Evolutionary conservation across 768 basidiomycete genomes (phyloP).

Genomic region (Podaxis sp.): DNA sequence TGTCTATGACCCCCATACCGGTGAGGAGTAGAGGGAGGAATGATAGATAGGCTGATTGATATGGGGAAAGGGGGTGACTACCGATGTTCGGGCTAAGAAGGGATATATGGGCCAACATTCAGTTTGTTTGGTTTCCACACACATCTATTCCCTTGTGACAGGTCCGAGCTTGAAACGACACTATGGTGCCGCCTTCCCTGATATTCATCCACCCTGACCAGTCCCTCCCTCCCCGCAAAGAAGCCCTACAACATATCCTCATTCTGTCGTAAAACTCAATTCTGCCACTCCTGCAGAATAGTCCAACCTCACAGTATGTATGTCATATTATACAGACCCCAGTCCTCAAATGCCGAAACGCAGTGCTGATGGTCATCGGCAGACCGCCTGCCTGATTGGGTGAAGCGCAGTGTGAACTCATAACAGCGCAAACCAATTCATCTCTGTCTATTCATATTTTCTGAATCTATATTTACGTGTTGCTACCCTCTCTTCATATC

Average conservation of each 20-base stretch:
- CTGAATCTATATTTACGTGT: background rate
- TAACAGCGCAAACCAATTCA: background rate
- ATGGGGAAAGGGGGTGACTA: constrained; percentile 2
- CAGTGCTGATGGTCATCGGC: background rate
- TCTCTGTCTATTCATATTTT: no score
- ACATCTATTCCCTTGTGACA: constrained; percentile 5
- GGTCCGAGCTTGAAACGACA: constrained; percentile 10
- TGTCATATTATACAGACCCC: no score
- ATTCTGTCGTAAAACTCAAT: background rate
- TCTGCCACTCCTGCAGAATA: no score
- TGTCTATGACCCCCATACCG: constrained; percentile 8
- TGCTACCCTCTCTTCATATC: background rate
- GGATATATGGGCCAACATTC: constrained; percentile 6
- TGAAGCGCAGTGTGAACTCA: background rate
- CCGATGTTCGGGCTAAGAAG: background rate
- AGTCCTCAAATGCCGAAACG: background rate
- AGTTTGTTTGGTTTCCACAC: constrained; percentile 11
- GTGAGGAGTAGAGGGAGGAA: background rate
- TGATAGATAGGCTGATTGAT: constrained; percentile 11
- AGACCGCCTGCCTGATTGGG: background rate
- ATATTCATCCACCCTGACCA: background rate
- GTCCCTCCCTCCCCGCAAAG: background rate
- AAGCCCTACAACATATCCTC: background rate
- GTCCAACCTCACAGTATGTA: no score
- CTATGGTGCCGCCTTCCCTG: constrained; percentile 1